Conservation (phyloP, 2,329 filamentous ascomycete species). For the Alternaria metachromatica region DNA sequence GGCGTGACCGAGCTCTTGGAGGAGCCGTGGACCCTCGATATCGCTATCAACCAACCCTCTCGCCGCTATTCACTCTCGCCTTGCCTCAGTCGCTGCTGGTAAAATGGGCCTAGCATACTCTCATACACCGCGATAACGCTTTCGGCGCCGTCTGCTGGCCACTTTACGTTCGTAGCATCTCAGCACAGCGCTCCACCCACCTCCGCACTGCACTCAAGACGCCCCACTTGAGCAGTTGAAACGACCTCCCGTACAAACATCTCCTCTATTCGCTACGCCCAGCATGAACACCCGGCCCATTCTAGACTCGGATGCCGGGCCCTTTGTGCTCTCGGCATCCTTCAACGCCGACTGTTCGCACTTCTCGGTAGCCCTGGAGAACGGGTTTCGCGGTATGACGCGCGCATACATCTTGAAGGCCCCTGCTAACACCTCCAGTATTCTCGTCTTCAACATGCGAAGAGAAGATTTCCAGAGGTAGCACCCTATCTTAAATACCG, state of each 20-base stretch:
- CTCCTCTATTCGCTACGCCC: not conserved
- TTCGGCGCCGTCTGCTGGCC: slow-evolving; percentile 22
- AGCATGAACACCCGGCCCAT: slow-evolving; percentile 87
- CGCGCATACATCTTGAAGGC: not conserved
- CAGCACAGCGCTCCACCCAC: slow-evolving; percentile 5
- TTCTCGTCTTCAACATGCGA: slow-evolving; percentile 42
- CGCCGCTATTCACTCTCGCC: slow-evolving; percentile 4
- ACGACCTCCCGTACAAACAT: not conserved
- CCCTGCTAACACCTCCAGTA: slow-evolving; percentile 31
- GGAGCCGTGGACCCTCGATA: slow-evolving; percentile 12
- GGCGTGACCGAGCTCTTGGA: slow-evolving; percentile 8
- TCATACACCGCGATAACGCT: slow-evolving; percentile 9
- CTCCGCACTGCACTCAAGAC: slow-evolving; percentile 18
- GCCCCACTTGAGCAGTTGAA: slow-evolving; percentile 12
- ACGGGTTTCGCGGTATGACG: slow-evolving; percentile 78
- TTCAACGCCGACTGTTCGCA: slow-evolving; percentile 87
- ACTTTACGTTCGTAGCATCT: slow-evolving; percentile 6
- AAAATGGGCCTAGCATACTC: slow-evolving; percentile 35
- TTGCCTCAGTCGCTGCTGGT: slow-evolving; percentile 20
- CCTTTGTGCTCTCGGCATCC: slow-evolving; percentile 78
- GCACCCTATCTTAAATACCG: not conserved
- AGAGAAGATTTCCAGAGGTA: slow-evolving; percentile 41
- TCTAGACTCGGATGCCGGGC: slow-evolving; percentile 77
- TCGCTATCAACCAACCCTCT: slow-evolving; percentile 4
- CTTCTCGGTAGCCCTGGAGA: slow-evolving; percentile 86